A percentile compares a stretch with the other conserved stretches of the same genome.
Conservation (phyloP, 306 rosid genomes). For the Fagus crenata region DNA sequence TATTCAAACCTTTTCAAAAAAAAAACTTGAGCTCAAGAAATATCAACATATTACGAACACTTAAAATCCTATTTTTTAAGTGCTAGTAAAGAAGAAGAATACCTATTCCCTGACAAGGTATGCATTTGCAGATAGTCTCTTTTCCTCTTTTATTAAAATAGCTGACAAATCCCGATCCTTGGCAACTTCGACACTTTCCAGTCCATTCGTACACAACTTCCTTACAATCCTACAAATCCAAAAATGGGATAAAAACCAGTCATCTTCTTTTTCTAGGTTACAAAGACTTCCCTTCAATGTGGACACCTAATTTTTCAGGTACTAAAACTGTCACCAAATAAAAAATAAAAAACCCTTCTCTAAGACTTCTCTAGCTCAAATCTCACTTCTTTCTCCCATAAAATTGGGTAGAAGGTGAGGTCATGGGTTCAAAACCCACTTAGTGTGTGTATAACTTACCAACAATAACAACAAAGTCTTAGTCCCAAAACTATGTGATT, state of each 20-base stretch:
- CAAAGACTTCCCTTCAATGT: not conserved
- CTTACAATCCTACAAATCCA: conserved; percentile 74
- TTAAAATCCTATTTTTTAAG: not conserved
- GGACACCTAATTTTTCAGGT: not conserved
- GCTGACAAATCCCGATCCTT: conserved; percentile 83
- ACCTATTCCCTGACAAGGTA: conserved; percentile 98
- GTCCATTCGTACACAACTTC: conserved; percentile 98
- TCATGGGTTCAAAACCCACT: too few relatives aligned
- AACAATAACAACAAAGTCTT: too few relatives aligned
- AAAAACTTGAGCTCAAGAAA: conserved; percentile 10
- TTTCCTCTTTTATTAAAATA: conserved; percentile 81
- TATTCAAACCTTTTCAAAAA: not conserved
- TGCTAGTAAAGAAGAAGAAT: conserved; percentile 31
- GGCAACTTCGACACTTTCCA: conserved; percentile 91
- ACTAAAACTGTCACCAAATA: not conserved
- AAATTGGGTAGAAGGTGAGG: too few relatives aligned
- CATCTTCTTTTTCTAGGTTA: not conserved
- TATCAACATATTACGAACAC: not conserved
- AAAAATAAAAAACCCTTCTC: not conserved
- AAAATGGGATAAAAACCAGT: conserved; percentile 14
- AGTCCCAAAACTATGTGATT: too few relatives aligned
- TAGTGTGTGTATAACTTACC: too few relatives aligned
- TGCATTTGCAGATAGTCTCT: conserved; percentile 72
- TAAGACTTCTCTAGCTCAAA: not conserved
- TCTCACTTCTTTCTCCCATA: too few relatives aligned